Evolutionary conservation across 352 stramenopile genomes (phyloP).

Genomic region (Phytophthora quininea): DNA sequence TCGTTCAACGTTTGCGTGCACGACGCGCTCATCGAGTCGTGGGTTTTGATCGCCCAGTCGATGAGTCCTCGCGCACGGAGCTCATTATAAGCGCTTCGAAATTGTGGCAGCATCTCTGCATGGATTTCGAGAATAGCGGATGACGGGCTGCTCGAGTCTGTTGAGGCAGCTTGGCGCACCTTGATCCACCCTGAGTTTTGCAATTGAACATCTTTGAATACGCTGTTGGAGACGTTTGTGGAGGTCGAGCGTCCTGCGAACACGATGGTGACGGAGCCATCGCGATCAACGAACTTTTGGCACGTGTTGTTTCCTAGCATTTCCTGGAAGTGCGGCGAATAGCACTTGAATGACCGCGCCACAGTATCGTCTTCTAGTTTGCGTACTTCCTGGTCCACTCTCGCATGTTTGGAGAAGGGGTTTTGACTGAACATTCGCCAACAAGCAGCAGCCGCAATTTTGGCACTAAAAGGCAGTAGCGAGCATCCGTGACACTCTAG

Average conservation of each 20-base stretch:
- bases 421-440: constrained; percentile 30
- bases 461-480: constrained; percentile 29
- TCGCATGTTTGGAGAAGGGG: background rate
- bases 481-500: constrained; percentile 32
- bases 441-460: constrained; percentile 18
- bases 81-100: background rate
- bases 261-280: background rate
- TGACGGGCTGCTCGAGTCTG: background rate
- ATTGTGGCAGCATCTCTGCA: background rate
- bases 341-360: constrained; percentile 1
- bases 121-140: background rate
- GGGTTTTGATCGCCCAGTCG: background rate
- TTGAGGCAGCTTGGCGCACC: background rate
- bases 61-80: background rate
- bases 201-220: background rate
- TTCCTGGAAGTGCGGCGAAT: background rate
- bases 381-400: background rate
- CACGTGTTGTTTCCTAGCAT: background rate
- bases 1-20: background rate
- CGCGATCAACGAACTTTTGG: background rate
- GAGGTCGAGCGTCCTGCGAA: constrained; percentile 1
- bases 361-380: background rate
- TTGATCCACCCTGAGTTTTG: constrained; percentile 3
- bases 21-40: background rate
- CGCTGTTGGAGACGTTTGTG: background rate